Base-by-base conservation (phyloP, 495 filamentous ascomycete species). In the Tuber umbilicatum region DNA sequence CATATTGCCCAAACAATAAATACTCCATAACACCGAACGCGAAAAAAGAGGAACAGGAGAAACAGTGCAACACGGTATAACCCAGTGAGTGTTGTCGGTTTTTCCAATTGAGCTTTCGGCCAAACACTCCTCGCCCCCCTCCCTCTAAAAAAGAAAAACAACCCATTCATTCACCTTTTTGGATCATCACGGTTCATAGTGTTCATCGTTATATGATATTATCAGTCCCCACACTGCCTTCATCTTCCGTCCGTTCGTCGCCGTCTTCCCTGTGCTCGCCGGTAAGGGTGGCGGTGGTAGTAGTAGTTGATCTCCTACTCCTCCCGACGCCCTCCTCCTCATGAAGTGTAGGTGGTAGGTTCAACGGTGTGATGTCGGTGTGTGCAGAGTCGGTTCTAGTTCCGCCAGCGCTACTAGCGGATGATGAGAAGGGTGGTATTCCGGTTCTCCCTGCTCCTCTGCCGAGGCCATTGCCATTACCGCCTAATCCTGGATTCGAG, bases 401-500 rank as follows among this genome's bases (percentile, higher is more conserved):
- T 47, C 55, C 76, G 71, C 78, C 74, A 80, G 78, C 74, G 60
- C 73, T 76, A n/a, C 74, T 74, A 70, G 73, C 72, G 47, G 74
- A 76, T 55, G 74, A 74, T 21, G 78, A 76, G 68, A 79, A 79
- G 39, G 77, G 77, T 69, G 77, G 77, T 70, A 79, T 78, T 78
- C 77, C 77, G 74, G 74, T 50, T 70, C 78, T 79, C 77, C 75
- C 75, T 75, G 75, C 77, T 42, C 74, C 74, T 64, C 55, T 64
- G 0, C 55, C 55, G 27, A 64, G 55, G 55, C 55, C 55, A 35
- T 64, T 64, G 73, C 68, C 74, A 72, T 72, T 78, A 40, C 72
- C 74, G 69, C 74, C 69, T 67, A 70, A 50, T 38, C 72, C 77
- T 27, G 74, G 74, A 69, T 74, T 81, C 47, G 80, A 75, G 81